Evolutionary conservation across 1,139 yeast genomes (phyloP), one percentile per base, ranked within the genome.

Genomic region (Yamadazyma trypodendri): DNA sequence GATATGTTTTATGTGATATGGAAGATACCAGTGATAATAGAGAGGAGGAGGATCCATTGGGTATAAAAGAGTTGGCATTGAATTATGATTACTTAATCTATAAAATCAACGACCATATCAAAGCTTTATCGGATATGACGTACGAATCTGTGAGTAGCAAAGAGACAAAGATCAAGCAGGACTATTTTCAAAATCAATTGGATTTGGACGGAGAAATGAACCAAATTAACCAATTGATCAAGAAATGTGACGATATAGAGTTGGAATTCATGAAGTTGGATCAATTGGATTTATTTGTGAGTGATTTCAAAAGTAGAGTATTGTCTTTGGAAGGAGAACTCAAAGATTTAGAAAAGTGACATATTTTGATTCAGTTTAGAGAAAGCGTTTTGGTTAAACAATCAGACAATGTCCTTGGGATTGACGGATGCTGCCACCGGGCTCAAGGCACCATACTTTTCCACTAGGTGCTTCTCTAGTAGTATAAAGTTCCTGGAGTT

Each of bases 401-500:
- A n/a, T 23, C 10, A 24, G 9, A 24, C 28, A 12, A 14, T 10
- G 16, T 24, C 28, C 28, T 24, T 24, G 30, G 10, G 30, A 24
- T 24, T 24, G 12, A 15, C 29, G 15, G 18, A 20, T 15, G 10
- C 20, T 5, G 29, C 6, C 29, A 27, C 29, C 20, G 20, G 20
- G 12, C 15, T 27, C 29, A 15, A 27, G 10, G 18, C 27, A 18
- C 40, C 43, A 44, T 72, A 62, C 49, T 76, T 77, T 32, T 67
- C 63, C 27, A 72, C 69, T 48, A 84, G 60, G 45, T 76, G 64
- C 39, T 72, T 69, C 54, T 85, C 90, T 49, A 84, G 59, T 34
- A 83, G 49, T 29, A 84, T 64, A 35, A 81, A 80, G 55, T 86
- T 86, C 43, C 95, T 63, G 23, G 87, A 81, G 50, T 84, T 84